Conservation (phyloP, 306 rosid genomes). For the Medicago arabica region DNA sequence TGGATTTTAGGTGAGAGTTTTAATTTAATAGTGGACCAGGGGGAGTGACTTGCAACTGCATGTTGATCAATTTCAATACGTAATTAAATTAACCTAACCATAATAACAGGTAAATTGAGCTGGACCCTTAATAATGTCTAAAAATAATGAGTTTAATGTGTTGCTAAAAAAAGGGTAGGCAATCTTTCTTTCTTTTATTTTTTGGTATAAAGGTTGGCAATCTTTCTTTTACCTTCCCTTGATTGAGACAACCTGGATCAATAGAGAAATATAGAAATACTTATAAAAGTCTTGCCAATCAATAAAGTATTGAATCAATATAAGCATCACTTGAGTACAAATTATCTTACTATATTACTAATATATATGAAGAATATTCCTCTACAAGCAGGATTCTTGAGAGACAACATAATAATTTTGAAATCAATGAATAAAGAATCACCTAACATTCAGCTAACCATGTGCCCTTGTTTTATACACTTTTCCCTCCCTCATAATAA, state of each 20-base stretch:
- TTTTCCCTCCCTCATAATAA: constrained; percentile 9
- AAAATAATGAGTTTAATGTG: constrained; percentile 8
- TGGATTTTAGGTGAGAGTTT: too few relatives aligned
- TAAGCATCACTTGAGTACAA: background rate
- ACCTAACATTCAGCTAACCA: constrained; percentile 48
- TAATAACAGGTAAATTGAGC: too few relatives aligned
- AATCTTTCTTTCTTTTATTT: background rate
- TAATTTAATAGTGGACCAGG: too few relatives aligned
- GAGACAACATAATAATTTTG: constrained; percentile 19
- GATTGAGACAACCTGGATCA: background rate
- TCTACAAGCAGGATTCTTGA: constrained; percentile 26
- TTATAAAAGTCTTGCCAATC: background rate
- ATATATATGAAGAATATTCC: constrained; percentile 18
- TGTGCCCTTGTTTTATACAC: constrained; percentile 46
- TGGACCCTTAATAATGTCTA: constrained; percentile 18
- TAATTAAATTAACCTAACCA: too few relatives aligned
- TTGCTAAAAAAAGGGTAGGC: constrained; percentile 10
- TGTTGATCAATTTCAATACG: too few relatives aligned
- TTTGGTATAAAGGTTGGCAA: background rate
- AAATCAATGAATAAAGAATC: constrained; percentile 85
- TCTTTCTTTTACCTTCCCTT: constrained; percentile 13
- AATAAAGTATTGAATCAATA: constrained; percentile 2
- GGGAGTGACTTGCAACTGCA: too few relatives aligned
- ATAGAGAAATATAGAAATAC: background rate
- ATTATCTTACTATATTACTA: background rate